phyloP scores from a whole-genome alignment of 768 basidiomycete genomes.

The Collybia sp. region DNA sequence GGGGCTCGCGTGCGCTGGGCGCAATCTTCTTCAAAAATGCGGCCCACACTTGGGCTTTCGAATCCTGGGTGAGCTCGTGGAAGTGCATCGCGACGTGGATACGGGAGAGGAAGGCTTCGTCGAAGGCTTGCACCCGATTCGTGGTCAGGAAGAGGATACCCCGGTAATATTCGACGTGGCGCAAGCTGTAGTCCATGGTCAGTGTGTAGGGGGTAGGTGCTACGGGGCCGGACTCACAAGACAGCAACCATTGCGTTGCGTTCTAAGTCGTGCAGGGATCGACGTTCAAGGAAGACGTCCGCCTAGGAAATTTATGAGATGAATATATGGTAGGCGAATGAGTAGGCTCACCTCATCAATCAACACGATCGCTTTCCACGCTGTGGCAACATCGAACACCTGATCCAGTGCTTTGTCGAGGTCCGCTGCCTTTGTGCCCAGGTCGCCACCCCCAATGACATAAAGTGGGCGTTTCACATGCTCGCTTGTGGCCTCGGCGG shows the following conservation, averaged over 20 bases:
- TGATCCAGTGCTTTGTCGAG: constrained; percentile 41
- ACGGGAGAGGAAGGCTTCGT: constrained; percentile 65
- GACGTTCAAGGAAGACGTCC: constrained; percentile 70
- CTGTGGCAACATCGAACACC: constrained; percentile 48
- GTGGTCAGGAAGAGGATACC: constrained; percentile 56
- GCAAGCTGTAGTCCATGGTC: constrained; percentile 32
- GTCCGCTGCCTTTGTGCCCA: constrained; percentile 39
- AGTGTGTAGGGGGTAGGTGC: constrained; percentile 13
- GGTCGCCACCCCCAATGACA: constrained; percentile 49
- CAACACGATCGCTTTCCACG: constrained; percentile 57
- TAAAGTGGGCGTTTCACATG: constrained; percentile 49
- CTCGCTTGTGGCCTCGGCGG: constrained; percentile 56
- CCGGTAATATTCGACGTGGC: constrained; percentile 54
- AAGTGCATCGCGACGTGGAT: constrained; percentile 67
- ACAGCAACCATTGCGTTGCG: constrained; percentile 73
- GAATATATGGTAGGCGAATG: neutral
- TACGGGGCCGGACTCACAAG: constrained; percentile 31
- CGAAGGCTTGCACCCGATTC: constrained; percentile 55
- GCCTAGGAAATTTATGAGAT: constrained; percentile 29
- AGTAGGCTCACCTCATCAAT: constrained; percentile 40
- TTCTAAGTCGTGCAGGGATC: constrained; percentile 57
- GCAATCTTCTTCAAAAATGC: constrained; percentile 52
- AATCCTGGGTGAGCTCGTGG: constrained; percentile 46
- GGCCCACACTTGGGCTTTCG: constrained; percentile 57
- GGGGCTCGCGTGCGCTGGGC: constrained; percentile 24